phyloP scores from a whole-genome alignment of 2,329 filamentous ascomycete genomes.

The Epicoccum nigrum region DNA sequence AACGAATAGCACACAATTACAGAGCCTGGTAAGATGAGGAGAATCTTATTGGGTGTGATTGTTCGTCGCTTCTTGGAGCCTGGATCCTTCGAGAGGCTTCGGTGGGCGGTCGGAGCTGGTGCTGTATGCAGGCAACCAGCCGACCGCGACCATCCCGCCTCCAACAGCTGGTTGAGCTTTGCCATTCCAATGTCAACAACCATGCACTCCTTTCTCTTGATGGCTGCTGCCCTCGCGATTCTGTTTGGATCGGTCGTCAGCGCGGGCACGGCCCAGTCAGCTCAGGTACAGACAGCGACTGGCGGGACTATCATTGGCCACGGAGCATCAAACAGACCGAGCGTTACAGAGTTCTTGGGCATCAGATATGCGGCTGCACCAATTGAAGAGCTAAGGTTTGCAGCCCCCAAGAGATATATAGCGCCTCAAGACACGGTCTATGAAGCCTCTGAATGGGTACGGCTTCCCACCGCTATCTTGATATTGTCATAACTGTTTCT shows the following conservation, averaged over 20 bases:
- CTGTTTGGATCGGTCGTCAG: conserved; percentile 16
- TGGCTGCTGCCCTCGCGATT: conserved; percentile 17
- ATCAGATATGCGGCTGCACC: conserved; percentile 46
- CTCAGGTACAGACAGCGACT: conserved; percentile 29
- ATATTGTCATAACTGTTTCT: conserved; percentile 1
- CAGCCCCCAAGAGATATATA: conserved; percentile 34
- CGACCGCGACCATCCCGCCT: conserved; percentile 8
- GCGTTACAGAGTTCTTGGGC: conserved; percentile 44
- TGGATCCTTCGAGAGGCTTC: too few species aligned
- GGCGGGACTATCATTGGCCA: conserved; percentile 45
- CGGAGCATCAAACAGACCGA: conserved; percentile 26
- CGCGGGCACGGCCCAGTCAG: conserved; percentile 5
- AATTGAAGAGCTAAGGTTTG: conserved; percentile 42
- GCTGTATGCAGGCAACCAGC: too few species aligned
- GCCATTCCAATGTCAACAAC: conserved; percentile 15
- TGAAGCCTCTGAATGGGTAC: conserved; percentile 33
- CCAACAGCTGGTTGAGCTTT: neutral
- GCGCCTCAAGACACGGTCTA: conserved; percentile 29
- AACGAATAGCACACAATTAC: too few species aligned
- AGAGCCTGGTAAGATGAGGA: too few species aligned
- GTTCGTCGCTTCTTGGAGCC: too few species aligned
- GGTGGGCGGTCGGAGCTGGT: too few species aligned
- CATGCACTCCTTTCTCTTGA: conserved; percentile 22
- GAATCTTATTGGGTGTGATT: too few species aligned
- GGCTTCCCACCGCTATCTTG: conserved; percentile 1